Evolutionary conservation across 768 basidiomycete genomes (phyloP).

Genomic region (Russula dissimulans): DNA sequence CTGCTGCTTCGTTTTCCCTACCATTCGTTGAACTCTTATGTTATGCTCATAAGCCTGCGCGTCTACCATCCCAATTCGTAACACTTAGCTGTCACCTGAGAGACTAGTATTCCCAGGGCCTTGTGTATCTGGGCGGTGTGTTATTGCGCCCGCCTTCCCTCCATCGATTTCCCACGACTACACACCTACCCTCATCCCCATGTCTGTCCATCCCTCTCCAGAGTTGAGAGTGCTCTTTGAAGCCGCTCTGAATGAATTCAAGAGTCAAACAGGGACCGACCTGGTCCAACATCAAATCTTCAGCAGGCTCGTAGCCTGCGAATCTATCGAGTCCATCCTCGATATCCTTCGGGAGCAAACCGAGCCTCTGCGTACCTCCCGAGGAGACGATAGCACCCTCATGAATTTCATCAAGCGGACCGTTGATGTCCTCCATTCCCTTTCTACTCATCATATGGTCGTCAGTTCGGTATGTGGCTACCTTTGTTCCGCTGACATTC

Average conservation of each 20-base stretch:
- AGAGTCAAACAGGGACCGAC: background rate
- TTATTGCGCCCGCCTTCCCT: background rate
- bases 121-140: too few species aligned
- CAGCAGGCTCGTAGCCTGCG: background rate
- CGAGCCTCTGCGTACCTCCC: too few species aligned
- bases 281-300: background rate
- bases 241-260: background rate
- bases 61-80: too few species aligned
- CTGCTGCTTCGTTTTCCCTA: too few species aligned
- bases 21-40: too few species aligned
- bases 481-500: too few species aligned
- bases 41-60: too few species aligned
- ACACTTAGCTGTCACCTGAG: too few species aligned
- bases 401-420: background rate
- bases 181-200: too few species aligned
- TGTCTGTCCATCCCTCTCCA: background rate
- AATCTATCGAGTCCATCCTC: background rate
- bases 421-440: background rate
- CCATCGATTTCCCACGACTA: background rate
- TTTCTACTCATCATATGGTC: background rate
- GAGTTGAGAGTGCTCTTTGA: background rate
- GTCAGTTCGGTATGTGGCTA: too few species aligned
- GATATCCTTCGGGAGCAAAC: too few species aligned
- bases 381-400: background rate
- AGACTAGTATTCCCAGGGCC: slow-evolving; percentile 27